Evolutionary conservation across 2,329 filamentous ascomycete species (phyloP).

Genomic region (Sclerotinia borealis): DNA sequence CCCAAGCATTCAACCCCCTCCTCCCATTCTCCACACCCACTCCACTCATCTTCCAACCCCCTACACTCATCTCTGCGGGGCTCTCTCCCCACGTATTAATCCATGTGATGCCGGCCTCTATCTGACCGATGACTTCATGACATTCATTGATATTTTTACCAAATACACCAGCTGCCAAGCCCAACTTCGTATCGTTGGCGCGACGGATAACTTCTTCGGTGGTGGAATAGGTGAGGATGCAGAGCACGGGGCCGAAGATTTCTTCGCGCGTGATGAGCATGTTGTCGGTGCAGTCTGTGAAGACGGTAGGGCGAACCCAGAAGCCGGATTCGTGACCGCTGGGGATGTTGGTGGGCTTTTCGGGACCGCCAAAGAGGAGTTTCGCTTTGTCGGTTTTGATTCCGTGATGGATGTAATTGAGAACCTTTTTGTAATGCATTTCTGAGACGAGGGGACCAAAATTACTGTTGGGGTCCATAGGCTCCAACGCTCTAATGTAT

Average conservation of each 20-base stretch:
- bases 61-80: constrained; percentile 86
- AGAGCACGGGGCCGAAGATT: constrained; percentile 86
- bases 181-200: constrained; percentile 72
- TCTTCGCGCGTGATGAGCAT: constrained; percentile 80
- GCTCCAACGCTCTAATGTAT: constrained; percentile 63
- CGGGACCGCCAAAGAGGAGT: constrained; percentile 64
- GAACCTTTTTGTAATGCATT: constrained; percentile 69
- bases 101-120: constrained; percentile 87
- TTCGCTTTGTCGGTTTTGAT: constrained; percentile 66
- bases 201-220: constrained; percentile 63
- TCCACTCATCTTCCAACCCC: constrained; percentile 88
- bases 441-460: constrained; percentile 77
- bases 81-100: constrained; percentile 92
- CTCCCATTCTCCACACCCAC: constrained; percentile 82
- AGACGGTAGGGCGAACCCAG: constrained; percentile 80
- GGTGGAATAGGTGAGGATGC: constrained; percentile 66
- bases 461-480: constrained; percentile 68
- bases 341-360: constrained; percentile 40
- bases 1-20: constrained; percentile 73
- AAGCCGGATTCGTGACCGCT: constrained; percentile 52
- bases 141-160: constrained; percentile 68
- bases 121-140: constrained; percentile 61
- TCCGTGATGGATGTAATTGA: constrained; percentile 70
- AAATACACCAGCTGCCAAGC: constrained; percentile 80
- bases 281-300: constrained; percentile 75